Base-by-base conservation (phyloP, 2,329 filamentous ascomycete genomes). In the Myriosclerotinia duriaeana region DNA sequence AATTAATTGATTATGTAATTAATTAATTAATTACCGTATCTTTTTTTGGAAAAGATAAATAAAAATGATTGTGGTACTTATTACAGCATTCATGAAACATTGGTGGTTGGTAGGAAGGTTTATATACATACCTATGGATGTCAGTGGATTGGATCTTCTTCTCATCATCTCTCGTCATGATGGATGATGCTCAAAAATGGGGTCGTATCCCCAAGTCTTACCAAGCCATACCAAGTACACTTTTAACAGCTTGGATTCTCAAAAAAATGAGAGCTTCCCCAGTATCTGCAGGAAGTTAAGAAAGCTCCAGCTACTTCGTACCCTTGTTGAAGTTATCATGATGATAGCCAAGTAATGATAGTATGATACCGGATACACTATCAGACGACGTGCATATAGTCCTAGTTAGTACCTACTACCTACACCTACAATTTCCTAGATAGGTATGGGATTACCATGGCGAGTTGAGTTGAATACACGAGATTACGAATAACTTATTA, bases 381-480 rank as follows among this genome's bases (percentile, higher is more conserved):
- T 59, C 30, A 48, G 56, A 48, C 40, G 56, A 59, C 20, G 26
- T 59, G 42, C 42, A 59, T 59, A 14, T 17, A 36, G 26, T 59
- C 34, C 20, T 46, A 14, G 26, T 46, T 22, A 26, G 38, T 20
- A n/a, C 14, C 26, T 15, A 17, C 17, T 20, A n/a, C 14, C 26
- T 15, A 17, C 17, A 44, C 12, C 17, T 17, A 46, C 3, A 17
- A 46, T 6, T 8, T 46, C 44, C 44, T 46, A 20, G 44, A 46
- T 46, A 20, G 40, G 40, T 46, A 6, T 46, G 7, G 14, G 17
- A n/a, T 20, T 46, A 20, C 3, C 42, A 40, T 40, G 38, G 38
- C 38, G 38, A 12, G 38, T 26, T 26, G 26, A 26, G 26, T 34
- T 34, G 30, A 34, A 6, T 34, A 34, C 2, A 34, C 30, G 30